Percentiles rank a stretch among this genome's conserved stretches.
Conservation (phyloP, 768 basidiomycete genomes). For the Candolleomyces aberdarensis region DNA sequence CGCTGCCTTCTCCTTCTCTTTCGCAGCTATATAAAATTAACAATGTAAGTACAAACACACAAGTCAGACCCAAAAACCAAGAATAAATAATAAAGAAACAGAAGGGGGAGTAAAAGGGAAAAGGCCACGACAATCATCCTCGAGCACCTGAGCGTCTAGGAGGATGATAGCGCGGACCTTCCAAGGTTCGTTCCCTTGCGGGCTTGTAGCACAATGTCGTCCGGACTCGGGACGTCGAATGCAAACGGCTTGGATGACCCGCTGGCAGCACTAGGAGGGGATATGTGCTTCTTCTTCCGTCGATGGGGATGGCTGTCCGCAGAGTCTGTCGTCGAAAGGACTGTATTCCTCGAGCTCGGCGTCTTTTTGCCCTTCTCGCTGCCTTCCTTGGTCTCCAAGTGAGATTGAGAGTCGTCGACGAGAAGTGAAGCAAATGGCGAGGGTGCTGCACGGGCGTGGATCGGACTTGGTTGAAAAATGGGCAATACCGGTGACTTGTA, state of each 20-base stretch:
- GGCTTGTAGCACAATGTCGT: slow-evolving; percentile 82
- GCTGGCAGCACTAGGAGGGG: neutral
- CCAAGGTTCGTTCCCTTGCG: slow-evolving; percentile 60
- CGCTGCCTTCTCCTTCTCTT: slow-evolving; percentile 75
- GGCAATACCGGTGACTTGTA: slow-evolving; percentile 38
- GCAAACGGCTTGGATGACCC: slow-evolving; percentile 44
- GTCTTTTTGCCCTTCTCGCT: slow-evolving; percentile 11
- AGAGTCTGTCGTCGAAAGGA: slow-evolving; percentile 8
- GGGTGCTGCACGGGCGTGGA: slow-evolving; percentile 67
- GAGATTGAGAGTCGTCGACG: slow-evolving; percentile 42
- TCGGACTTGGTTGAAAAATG: slow-evolving; percentile 54
- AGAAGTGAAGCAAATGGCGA: slow-evolving; percentile 76
- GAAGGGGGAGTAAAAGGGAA: slow-evolving; percentile 11
- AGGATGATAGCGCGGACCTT: slow-evolving; percentile 14
- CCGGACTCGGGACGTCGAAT: slow-evolving; percentile 87
- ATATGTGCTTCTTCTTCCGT: slow-evolving; percentile 19
- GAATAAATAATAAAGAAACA: slow-evolving; percentile 19
- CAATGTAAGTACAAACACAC: slow-evolving; percentile 34
- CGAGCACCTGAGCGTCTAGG: slow-evolving; percentile 18
- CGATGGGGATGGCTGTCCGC: slow-evolving; percentile 20
- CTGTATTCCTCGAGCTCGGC: neutral
- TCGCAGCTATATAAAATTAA: slow-evolving; percentile 58
- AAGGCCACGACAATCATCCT: slow-evolving; percentile 16
- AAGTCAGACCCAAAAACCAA: slow-evolving; percentile 14
- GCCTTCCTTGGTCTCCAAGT: slow-evolving; percentile 23